Evolutionary conservation across 164 flowering plant species (phyloP), one percentile per base, ranked within the genome.

Genomic region (Akebia trifoliata): DNA sequence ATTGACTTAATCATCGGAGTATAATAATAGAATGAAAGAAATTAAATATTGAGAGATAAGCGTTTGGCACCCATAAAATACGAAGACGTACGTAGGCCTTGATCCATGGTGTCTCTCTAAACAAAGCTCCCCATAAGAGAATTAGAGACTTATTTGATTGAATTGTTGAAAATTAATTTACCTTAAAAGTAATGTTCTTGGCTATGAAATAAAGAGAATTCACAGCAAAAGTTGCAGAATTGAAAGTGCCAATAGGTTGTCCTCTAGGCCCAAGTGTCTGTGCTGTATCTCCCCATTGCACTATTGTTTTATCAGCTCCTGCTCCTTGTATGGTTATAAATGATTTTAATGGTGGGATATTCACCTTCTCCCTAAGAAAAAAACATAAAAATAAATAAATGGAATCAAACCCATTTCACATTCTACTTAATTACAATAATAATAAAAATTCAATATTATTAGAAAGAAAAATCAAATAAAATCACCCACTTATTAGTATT

Each of bases 261-360:
- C 97, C 95, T 38, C 29, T 79, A 17, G 83, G 68, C 9, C 96
- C 99, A 12, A 65, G 61, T 42, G 91, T 87, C 56, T 77, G 71
- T 15, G 99, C 99, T 10, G 96, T 86, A 69, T 90, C 97, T 26
- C 97, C 95, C 96, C 96, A 90, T 68, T 94, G 82, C 39, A 94
- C 83, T 6, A 83, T 75, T 32, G 99, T 90, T 35, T 74, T 80
- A n/a, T 86, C 96, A 54, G 97, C 99, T 29, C 97, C 97, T 51
- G 84, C 96, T 59, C 99, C 99, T 78, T 83, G 73, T 54, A 94
- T 75, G 17, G 85, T 90, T 68, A 94, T 80, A 69, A 81, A 94
- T 8, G 93, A 71, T 60, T 90, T 94, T 0, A 78, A 57, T 73
- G 74, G 74, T 20, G 96, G 84, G 58, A 94, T 86, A 37, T 54